Base-by-base conservation (phyloP, 768 basidiomycete genomes). In the Gymnopilus junonius region DNA sequence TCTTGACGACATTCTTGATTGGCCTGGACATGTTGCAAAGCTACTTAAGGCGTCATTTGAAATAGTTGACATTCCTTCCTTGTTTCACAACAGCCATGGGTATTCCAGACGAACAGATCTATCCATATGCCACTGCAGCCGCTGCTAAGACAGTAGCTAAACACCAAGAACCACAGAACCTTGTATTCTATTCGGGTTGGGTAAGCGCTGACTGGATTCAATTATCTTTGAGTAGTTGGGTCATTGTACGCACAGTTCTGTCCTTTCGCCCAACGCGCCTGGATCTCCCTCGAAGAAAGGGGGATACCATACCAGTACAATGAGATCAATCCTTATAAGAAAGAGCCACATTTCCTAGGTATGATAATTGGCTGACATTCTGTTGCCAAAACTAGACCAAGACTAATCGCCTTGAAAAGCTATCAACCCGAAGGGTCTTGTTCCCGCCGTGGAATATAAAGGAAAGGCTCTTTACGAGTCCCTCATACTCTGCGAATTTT, bases 261-360 rank as follows among this genome's bases (percentile, higher is more conserved):
- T 65, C 87, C 86, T 0, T 87, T 76, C 55, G 85, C 84, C 21
- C 86, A 87, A 70, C 79, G 89, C 10, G 77, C 78, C 12, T 91
- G 90, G 90, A 86, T 91, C 55, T 74, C 83, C 0, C 77, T 91
- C 4, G 88, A 92, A 69, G 89, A 90, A 70, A 84, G 80, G 58
- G 82, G 83, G 0, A 84, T 91, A 29, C 84, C 85, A 1, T 91
- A 91, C 68, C 87, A 88, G 64, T 89, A 88, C 70, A 82, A 82
- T 62, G 87, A 90, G 69, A 81, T 86, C 21, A 88, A 89, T 72
- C 87, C 88, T 2, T 91, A 90, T 78, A 87, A 87, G 75, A 90
- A 90, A 67, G 86, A 85, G 67, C 74, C 79, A 15, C 79, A 83
- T 42, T 86, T 86, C 69, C 76, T 87, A 31, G 82, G 85, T 83